Evolutionary conservation across 371 early-diverging fungal genomes (phyloP).

Genomic region (Syncephalis plumigaleata): DNA sequence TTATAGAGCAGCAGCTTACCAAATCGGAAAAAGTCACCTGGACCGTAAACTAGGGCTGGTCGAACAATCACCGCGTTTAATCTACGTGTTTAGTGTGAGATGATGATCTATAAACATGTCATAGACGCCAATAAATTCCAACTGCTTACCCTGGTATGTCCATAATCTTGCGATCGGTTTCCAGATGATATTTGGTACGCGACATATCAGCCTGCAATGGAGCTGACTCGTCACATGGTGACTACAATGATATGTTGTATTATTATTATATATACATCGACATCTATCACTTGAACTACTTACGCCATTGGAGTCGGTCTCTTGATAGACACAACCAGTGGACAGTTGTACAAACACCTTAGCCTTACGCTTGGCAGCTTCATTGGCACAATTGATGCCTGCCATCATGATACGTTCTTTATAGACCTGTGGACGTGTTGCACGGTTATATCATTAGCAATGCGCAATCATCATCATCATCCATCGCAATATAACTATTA

Average conservation of each 20-base stretch:
- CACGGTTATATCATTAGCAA: too few relatives aligned
- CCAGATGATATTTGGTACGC: background rate
- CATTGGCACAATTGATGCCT: background rate
- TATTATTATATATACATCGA: too few relatives aligned
- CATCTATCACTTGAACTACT: background rate
- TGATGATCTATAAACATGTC: background rate
- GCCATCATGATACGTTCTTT: background rate
- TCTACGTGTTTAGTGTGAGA: too few relatives aligned
- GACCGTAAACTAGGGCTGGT: background rate
- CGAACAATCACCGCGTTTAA: background rate
- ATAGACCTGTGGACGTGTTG: background rate
- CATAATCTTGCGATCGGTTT: background rate
- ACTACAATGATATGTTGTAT: background rate
- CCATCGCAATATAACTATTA: too few relatives aligned
- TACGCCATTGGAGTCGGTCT: constrained; percentile 31
- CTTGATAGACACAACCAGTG: constrained; percentile 77
- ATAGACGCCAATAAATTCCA: background rate
- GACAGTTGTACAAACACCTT: constrained; percentile 67
- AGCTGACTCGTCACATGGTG: background rate
- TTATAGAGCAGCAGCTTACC: background rate
- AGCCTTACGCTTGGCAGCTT: constrained; percentile 25
- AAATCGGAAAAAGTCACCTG: background rate
- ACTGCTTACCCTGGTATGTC: background rate
- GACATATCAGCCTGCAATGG: background rate
- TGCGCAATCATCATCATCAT: too few relatives aligned